Conservation (phyloP, 495 filamentous ascomycete species). For the Neurospora tetraspora region DNA sequence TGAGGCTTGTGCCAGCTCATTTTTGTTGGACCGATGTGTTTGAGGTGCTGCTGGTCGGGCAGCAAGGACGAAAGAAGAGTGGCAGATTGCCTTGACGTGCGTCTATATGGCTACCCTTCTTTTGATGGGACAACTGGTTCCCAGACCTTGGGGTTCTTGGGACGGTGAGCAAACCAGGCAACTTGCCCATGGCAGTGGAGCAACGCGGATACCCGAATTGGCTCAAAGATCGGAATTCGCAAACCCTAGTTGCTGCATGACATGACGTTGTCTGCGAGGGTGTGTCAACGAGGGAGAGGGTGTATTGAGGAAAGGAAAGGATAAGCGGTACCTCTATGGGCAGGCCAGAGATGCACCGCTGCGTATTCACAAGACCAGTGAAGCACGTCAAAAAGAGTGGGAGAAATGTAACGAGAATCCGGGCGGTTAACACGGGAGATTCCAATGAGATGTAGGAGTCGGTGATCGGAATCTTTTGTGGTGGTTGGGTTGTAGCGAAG, state of each 20-base stretch:
- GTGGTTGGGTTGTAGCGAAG: not conserved
- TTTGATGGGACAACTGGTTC: constrained; percentile 2
- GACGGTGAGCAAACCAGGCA: constrained; percentile 6
- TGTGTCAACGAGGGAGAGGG: constrained; percentile 7
- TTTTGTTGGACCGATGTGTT: constrained; percentile 13
- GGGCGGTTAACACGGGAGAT: not conserved
- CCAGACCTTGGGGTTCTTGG: not conserved
- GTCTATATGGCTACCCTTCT: constrained; percentile 11
- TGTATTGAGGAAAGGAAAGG: constrained; percentile 7
- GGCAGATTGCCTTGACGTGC: constrained; percentile 7
- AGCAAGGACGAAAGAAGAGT: constrained; percentile 17
- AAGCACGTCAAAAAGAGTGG: not conserved
- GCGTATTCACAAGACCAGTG: not conserved
- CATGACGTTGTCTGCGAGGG: constrained; percentile 14
- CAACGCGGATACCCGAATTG: constrained; percentile 7
- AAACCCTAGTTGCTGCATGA: constrained; percentile 15
- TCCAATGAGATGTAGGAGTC: not conserved
- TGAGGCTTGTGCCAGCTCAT: constrained; percentile 19
- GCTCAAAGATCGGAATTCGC: constrained; percentile 2
- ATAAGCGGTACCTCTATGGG: not conserved
- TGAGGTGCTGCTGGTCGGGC: constrained; percentile 20
- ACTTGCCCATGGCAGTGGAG: constrained; percentile 14
- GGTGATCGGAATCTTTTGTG: not conserved
- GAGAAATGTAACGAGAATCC: not conserved
- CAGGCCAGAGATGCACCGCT: not conserved